Conservation (phyloP, 78 protist genomes). For the Emiliania huxleyi region DNA sequence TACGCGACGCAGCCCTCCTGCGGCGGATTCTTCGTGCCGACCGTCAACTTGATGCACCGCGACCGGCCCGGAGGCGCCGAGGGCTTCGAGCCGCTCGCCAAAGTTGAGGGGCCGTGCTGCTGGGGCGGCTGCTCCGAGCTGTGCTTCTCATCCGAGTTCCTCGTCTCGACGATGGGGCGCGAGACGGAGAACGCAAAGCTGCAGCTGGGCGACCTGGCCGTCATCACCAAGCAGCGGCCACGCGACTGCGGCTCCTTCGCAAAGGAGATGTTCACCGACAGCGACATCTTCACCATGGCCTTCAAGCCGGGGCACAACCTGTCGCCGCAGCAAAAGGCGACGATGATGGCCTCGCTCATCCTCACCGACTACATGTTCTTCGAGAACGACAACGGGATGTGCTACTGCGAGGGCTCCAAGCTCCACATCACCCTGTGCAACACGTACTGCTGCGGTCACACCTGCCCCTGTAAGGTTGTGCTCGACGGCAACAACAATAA, state of each 20-base stretch:
- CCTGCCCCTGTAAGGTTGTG: background rate
- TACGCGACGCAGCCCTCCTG: background rate
- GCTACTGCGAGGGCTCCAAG: background rate
- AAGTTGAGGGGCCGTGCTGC: background rate
- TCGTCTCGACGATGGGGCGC: background rate
- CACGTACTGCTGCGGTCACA: background rate
- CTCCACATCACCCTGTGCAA: background rate
- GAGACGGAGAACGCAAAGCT: background rate
- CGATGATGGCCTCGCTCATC: background rate
- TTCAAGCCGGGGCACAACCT: background rate
- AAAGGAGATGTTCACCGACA: background rate
- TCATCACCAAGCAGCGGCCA: background rate
- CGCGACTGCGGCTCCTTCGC: background rate
- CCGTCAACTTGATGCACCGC: background rate
- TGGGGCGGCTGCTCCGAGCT: slow-evolving; percentile 4
- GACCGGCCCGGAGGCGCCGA: background rate
- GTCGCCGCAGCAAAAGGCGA: background rate
- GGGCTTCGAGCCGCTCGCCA: background rate
- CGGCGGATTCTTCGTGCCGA: background rate
- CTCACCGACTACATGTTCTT: slow-evolving; percentile 12
- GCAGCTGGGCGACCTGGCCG: background rate
- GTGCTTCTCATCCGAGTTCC: background rate
- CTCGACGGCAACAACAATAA: background rate
- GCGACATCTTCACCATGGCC: background rate
- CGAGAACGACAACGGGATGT: background rate